Percentiles rank a stretch among this genome's conserved stretches.
Conservation (phyloP, 2,329 filamentous ascomycete species). For the Teratosphaeria destructans region DNA sequence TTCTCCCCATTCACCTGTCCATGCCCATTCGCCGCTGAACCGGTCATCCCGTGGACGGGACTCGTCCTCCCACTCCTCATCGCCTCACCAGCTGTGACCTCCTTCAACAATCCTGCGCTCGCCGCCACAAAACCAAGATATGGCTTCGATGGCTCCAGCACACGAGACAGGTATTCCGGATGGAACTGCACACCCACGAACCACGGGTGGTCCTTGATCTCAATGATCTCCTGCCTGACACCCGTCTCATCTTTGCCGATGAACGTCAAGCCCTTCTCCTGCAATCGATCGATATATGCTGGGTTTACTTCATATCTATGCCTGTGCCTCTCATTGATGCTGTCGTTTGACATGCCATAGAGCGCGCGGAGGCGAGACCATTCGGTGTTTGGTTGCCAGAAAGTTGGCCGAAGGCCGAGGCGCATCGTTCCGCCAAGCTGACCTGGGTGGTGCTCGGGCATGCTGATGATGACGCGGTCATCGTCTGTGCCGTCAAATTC, state of each 20-base stretch:
- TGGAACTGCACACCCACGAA: slow-evolving; percentile 84
- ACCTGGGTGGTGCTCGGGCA: slow-evolving; percentile 76
- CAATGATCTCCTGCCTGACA: slow-evolving; percentile 72
- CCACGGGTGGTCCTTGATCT: slow-evolving; percentile 73
- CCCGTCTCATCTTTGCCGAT: slow-evolving; percentile 71
- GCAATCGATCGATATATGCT: slow-evolving; percentile 57
- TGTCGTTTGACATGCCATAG: slow-evolving; percentile 47
- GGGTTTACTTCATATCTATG: slow-evolving; percentile 91
- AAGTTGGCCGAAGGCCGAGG: slow-evolving; percentile 61
- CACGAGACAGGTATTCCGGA: slow-evolving; percentile 72
- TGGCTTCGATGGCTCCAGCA: slow-evolving; percentile 61
- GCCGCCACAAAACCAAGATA: slow-evolving; percentile 82
- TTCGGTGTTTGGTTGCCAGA: slow-evolving; percentile 65
- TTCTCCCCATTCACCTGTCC: slow-evolving; percentile 6
- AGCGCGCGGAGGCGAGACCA: slow-evolving; percentile 69
- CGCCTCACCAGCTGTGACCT: slow-evolving; percentile 23
- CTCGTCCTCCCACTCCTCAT: neutral
- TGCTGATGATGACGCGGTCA: slow-evolving; percentile 71
- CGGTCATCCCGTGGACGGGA: neutral
- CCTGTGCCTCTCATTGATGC: slow-evolving; percentile 62
- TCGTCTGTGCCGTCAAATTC: slow-evolving; percentile 51
- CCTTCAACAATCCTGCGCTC: slow-evolving; percentile 54
- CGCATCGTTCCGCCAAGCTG: slow-evolving; percentile 81
- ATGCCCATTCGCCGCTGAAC: neutral
- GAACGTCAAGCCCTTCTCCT: slow-evolving; percentile 60